Evolutionary conservation across 1,284 basidiomycete species (phyloP), one percentile per base, ranked within the genome.

Genomic region (Papiliotrema laurentii): DNA sequence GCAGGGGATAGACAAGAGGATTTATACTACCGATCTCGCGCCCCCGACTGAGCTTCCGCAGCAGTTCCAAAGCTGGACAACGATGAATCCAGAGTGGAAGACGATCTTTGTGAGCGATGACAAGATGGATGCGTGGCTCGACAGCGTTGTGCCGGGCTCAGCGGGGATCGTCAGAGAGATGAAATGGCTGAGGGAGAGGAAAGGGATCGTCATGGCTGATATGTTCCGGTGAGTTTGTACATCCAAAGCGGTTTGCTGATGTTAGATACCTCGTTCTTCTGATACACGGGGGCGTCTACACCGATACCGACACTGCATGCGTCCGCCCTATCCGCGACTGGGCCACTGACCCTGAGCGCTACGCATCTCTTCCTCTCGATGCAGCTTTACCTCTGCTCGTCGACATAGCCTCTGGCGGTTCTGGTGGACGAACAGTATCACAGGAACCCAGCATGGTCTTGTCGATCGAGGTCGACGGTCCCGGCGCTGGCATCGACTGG

Each of bases 221-320:
- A 24, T 63, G 2, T 63, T 63, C 46, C 49, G 61, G 61, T 61
- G 36, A 41, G 58, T 44, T 24, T 5, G 26, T 5, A 13, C 25
- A 7, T 48, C 25, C 24, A 10, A 9, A 24, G 11, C 31, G 4
- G 25, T 22, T 2, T 18, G 39, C 24, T 19, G 31, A 41, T 35
- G 19, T 16, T 35, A 62, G 60, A 39, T 62, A 62, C 35, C 55
- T 66, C 14, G 53, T 56, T 16, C 45, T 64, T 14, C 44, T 60
- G n/a, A 43, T 61, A 4, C 49, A 57, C n/a, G 64, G 64, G 5
- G 64, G 64, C 13, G 43, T 60, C 24, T 67, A 67, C 48, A 60
- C 63, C 37, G 64, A 67, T 38, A 58, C 60, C 11, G 64, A 67
- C 33, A 62, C 64, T 3, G 55, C 53, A 5, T 53, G 52, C 34